Conservation (phyloP, 768 basidiomycete genomes). For the Hygrophorus pudorinus region DNA sequence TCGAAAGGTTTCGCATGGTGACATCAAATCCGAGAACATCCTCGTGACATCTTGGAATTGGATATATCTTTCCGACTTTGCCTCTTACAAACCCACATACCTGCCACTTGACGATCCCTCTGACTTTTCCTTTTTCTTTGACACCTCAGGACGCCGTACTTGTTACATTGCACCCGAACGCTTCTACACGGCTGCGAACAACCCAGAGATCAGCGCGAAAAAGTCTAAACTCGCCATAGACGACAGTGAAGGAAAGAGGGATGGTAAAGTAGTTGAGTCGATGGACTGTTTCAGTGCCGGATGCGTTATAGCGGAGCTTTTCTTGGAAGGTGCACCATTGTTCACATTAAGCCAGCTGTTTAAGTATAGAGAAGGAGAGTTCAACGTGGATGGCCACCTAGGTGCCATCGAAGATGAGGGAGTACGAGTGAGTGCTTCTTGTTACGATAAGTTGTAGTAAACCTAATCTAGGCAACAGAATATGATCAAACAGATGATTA, state of each 20-base stretch:
- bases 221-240: constrained; percentile 46
- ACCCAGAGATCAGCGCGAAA: constrained; percentile 60
- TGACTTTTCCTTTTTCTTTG: constrained; percentile 97
- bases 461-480: constrained; percentile 35
- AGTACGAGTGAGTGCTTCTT: constrained; percentile 53
- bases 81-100: constrained; percentile 90
- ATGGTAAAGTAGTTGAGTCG: constrained; percentile 80
- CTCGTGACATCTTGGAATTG: constrained; percentile 95
- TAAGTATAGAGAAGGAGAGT: constrained; percentile 85
- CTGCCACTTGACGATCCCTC: constrained; percentile 94
- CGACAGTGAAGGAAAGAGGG: constrained; percentile 54
- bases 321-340: constrained; percentile 86
- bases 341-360: constrained; percentile 93
- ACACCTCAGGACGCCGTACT: constrained; percentile 85
- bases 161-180: constrained; percentile 97
- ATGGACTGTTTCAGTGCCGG: constrained; percentile 98
- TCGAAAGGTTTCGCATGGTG: constrained; percentile 89
- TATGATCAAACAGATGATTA: constrained; percentile 86
- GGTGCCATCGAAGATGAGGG: constrained; percentile 69
- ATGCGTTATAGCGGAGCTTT: constrained; percentile 92
- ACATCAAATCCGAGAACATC: constrained; percentile 96
- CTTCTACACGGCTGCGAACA: constrained; percentile 70
- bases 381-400: constrained; percentile 63
- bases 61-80: constrained; percentile 93
- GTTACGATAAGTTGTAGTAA: constrained; percentile 14